Evolutionary conservation across 1,139 yeast species (phyloP), one percentile per base, ranked within the genome.

Genomic region (Nakaseomyces nivariensis): DNA sequence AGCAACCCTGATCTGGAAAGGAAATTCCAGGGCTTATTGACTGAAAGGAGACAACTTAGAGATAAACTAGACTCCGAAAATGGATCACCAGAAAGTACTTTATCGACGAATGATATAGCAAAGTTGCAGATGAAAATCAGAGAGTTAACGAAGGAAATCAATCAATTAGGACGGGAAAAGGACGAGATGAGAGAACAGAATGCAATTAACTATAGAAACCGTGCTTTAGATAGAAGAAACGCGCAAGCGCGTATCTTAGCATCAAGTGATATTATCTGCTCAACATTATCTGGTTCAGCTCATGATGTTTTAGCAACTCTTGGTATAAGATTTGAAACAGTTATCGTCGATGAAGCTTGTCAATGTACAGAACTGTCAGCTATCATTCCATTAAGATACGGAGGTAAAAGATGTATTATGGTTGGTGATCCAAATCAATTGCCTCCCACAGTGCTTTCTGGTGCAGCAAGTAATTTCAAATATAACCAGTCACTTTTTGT

Each of bases 401-500:
- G 98, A 1, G 87, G 96, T 60, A 81, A 76, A 54, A 81, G 82
- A 51, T 90, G 97, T 71, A 84, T 94, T 47, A 87, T 94, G 96
- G 99, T 94, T 48, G 99, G 99, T 63, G 99, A 94, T 72, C 98
- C 98, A 2, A 90, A 92, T 64, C 99, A 94, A 70, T 75, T 94
- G 54, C 99, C 98, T 0, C 99, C 99, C 0, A 94, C 99, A 0
- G 98, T 94, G n/a, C 69, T 94, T 27, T 92, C 98, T 0, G 90
- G 85, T 59, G 82, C 81, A 7, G 97, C 97, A 1, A 82, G 95
- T 1, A 73, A 78, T 5, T 78, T 76, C 54, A 79, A 81, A 44
- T 94, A 94, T 62, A 96, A 92, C 56, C 96, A 90, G 66, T 85
- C 96, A 63, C 74, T 94, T 62, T 94, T 94, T 67, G 97, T 90